Evolutionary conservation across 164 flowering plant genomes (phyloP), one percentile per base, ranked within the genome.

Genomic region (Nymphaea thermarum): DNA sequence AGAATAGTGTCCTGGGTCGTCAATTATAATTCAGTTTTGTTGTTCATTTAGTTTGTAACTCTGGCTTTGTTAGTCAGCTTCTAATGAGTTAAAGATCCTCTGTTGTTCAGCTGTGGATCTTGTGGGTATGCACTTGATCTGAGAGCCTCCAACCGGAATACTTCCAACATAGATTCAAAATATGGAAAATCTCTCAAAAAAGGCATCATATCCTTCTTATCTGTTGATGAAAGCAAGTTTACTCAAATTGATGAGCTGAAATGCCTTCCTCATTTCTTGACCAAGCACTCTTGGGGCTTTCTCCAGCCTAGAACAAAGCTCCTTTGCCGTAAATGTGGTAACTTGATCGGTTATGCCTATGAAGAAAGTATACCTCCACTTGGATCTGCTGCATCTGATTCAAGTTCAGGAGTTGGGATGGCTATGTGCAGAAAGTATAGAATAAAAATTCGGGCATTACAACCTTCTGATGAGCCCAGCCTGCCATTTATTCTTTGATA

Each of bases 91-190:
- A 51, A 51, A 51, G 8, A 51, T 67, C 63, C 18, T 60, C 16
- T 65, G 42, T 67, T 64, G 64, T 86, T 82, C 97, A 93, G 98
- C 75, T 90, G 98, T 72, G 98, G 98, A 11, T 68, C 86, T 69
- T 93, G 98, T 77, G 96, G 96, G 4, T 91, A 87, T 68, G 95
- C 84, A 63, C 74, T 93, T 59, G 89, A 91, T 72, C 80, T 93
- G 17, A 85, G 83, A 76, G 91, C 98, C 65, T 86, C 85, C 64
- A 80, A 80, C 67, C 81, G 98, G 60, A 91, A 88, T 74, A 93
- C 88, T 16, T 71, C 89, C 55, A 76, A 82, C 45, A 86, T 93
- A 53, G 94, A 92, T 62, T 88, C 89, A 3, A 86, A 93, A 71
- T 93, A 93, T 73, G 86, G 93, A 7, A 93, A 91, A 71, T 85